Conservation (phyloP, 345 rosid genomes). For the Rhodomyrtus tomentosa region DNA sequence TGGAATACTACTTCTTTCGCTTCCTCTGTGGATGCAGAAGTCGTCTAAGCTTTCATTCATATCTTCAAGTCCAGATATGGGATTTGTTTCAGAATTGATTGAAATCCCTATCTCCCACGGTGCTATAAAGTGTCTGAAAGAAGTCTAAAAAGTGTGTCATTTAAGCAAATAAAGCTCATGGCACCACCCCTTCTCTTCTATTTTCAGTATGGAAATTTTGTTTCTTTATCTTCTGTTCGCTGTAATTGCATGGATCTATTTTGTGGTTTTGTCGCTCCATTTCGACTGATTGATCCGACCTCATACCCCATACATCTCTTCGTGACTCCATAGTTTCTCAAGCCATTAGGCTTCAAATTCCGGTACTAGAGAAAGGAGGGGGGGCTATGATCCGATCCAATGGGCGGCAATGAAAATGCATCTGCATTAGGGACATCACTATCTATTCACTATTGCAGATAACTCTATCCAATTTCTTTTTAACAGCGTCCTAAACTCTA, state of each 20-base stretch:
- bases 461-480: neutral
- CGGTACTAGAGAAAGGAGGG: neutral
- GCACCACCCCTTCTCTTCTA: neutral
- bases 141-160: neutral
- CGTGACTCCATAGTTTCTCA: neutral
- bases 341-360: neutral
- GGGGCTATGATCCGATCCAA: neutral
- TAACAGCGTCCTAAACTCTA: neutral
- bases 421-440: neutral
- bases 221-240: neutral
- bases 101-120: neutral
- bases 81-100: neutral
- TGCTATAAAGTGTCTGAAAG: neutral
- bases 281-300: neutral
- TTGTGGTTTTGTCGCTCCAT: neutral
- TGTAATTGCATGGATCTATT: neutral
- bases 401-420: neutral
- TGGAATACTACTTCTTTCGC: neutral
- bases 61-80: neutral
- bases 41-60: neutral
- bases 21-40: neutral
- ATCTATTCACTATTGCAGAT: neutral
- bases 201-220: neutral
- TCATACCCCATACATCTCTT: neutral
- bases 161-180: neutral